Conservation (phyloP, 2,329 filamentous ascomycete genomes). For the Aspergillus puulaauensis region DNA sequence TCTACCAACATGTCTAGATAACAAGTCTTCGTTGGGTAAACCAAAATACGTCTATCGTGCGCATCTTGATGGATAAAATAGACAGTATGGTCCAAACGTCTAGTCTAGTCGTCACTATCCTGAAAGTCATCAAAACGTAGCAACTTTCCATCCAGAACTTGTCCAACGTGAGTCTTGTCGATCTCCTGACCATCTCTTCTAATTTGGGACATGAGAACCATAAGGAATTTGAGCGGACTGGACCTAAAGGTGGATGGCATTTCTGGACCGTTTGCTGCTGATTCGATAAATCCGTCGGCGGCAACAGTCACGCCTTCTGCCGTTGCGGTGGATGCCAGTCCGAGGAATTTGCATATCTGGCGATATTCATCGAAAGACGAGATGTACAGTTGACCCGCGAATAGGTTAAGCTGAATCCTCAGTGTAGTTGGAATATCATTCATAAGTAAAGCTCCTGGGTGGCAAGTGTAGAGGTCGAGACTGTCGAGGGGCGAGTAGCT, state of each 20-base stretch:
- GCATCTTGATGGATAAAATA: too few relatives aligned
- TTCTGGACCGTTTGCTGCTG: slow-evolving; percentile 17
- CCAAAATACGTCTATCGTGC: too few relatives aligned
- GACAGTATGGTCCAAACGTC: neutral
- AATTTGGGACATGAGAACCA: slow-evolving; percentile 34
- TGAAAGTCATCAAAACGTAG: slow-evolving; percentile 10
- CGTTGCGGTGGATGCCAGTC: slow-evolving; percentile 19
- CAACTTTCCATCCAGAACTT: slow-evolving; percentile 36
- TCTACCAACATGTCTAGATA: too few relatives aligned
- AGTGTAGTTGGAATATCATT: slow-evolving; percentile 27
- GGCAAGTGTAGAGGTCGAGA: slow-evolving; percentile 47
- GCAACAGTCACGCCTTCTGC: slow-evolving; percentile 25
- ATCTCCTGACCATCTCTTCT: slow-evolving; percentile 39
- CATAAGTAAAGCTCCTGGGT: slow-evolving; percentile 16
- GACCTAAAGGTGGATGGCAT: slow-evolving; percentile 26
- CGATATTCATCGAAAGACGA: slow-evolving; percentile 55
- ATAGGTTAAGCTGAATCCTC: slow-evolving; percentile 59
- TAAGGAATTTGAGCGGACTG: slow-evolving; percentile 46
- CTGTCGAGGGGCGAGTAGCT: slow-evolving; percentile 44
- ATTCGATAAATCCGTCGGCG: slow-evolving; percentile 25
- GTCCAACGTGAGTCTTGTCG: slow-evolving; percentile 48
- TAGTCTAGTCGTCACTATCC: neutral
- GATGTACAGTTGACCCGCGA: slow-evolving; percentile 68
- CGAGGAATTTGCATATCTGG: slow-evolving; percentile 21
- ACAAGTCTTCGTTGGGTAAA: too few relatives aligned